Conservation (phyloP, 2,329 filamentous ascomycete species). For the Ustulina deusta region DNA sequence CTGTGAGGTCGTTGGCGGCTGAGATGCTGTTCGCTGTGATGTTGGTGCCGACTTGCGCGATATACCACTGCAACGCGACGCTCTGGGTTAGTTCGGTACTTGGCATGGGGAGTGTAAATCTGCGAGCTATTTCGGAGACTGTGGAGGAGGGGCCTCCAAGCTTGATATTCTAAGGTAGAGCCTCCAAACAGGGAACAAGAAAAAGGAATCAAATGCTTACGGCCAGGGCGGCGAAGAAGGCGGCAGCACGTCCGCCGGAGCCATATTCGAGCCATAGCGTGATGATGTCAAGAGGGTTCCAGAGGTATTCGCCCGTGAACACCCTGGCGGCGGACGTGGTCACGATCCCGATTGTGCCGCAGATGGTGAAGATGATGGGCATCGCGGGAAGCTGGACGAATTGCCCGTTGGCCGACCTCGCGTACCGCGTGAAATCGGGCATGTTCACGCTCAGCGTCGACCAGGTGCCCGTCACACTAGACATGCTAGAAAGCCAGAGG, state of each 20-base stretch:
- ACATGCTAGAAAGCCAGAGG: constrained; percentile 61
- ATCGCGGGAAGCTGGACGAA: constrained; percentile 58
- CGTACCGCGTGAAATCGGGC: constrained; percentile 66
- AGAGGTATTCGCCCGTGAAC: constrained; percentile 63
- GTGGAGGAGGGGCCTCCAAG: neutral
- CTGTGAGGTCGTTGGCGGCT: constrained; percentile 68
- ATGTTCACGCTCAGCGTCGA: constrained; percentile 61
- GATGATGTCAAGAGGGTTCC: constrained; percentile 63
- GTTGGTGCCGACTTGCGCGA: constrained; percentile 68
- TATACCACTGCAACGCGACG: constrained; percentile 55
- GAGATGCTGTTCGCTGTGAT: constrained; percentile 68
- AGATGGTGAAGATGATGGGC: constrained; percentile 61
- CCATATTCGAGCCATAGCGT: constrained; percentile 59
- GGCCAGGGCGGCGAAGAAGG: constrained; percentile 61
- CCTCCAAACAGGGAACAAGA: no score
- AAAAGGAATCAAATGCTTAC: neutral
- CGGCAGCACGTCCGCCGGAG: constrained; percentile 56
- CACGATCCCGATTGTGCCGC: constrained; percentile 66
- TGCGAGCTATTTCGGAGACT: neutral
- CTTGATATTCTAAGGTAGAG: neutral
- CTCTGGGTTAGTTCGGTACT: neutral
- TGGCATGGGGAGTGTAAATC: neutral
- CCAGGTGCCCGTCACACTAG: constrained; percentile 58
- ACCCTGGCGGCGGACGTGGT: constrained; percentile 66
- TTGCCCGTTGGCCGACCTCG: constrained; percentile 53